These are phyloP conservation scores for Acorus gramineus DNA, from an alignment of 106 monocot genomes.

Conservation along the genomic window DNA sequence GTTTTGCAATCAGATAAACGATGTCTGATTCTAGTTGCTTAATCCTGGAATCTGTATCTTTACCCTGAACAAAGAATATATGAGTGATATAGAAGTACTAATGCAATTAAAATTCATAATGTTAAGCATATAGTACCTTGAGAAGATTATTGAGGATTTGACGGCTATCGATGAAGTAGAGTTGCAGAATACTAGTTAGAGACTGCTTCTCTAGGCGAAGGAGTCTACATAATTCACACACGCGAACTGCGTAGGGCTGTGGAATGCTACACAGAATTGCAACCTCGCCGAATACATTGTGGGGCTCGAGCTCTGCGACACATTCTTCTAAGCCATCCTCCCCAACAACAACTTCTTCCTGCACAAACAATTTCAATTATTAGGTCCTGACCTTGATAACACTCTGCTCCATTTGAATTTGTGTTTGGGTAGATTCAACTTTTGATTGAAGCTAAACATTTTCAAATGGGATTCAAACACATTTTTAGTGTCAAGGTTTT, in stretches of 20 bases:
- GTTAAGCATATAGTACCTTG: constrained; percentile 18
- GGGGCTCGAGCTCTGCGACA: constrained; percentile 41
- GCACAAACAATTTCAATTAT: background rate
- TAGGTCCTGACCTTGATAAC: no score
- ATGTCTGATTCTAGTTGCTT: constrained; percentile 60
- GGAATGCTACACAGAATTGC: constrained; percentile 56
- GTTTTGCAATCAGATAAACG: constrained; percentile 56
- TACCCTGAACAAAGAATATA: constrained; percentile 23
- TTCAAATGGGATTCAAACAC: no score
- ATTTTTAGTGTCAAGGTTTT: no score
- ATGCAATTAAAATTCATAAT: background rate
- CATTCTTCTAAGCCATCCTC: constrained; percentile 41
- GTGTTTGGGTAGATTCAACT: no score
- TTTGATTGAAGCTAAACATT: no score
- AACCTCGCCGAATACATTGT: constrained; percentile 53
- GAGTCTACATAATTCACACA: constrained; percentile 48
- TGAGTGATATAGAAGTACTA: background rate
- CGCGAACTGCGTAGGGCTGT: constrained; percentile 54
- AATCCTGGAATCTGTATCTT: constrained; percentile 35
- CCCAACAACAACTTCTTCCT: constrained; percentile 48
- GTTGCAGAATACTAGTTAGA: constrained; percentile 36
- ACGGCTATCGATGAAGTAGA: constrained; percentile 57
- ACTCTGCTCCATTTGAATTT: no score
- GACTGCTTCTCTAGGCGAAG: constrained; percentile 59
- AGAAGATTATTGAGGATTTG: constrained; percentile 58